Evolutionary conservation across 768 basidiomycete species (phyloP).

Genomic region (Leccinum incarnatum): DNA sequence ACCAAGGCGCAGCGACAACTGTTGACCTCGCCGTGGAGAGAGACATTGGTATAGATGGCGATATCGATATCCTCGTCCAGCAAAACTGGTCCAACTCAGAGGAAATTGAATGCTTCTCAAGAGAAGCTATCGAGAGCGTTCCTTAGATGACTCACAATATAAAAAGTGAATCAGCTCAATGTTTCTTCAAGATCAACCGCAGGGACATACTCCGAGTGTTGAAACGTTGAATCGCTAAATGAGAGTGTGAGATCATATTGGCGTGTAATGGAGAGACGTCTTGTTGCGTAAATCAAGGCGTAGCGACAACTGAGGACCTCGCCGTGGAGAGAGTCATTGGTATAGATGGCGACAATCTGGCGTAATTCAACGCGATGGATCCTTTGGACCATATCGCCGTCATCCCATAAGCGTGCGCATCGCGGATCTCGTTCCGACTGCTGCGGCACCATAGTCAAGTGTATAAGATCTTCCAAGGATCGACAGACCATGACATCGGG

Average conservation of each 20-base stretch:
- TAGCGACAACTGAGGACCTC: neutral
- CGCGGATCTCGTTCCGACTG: constrained; percentile 1
- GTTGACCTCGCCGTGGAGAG: no score
- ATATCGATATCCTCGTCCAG: neutral
- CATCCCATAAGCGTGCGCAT: neutral
- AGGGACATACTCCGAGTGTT: neutral
- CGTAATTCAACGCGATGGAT: constrained; percentile 3
- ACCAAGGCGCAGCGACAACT: no score
- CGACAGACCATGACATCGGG: constrained; percentile 4
- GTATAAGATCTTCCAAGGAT: constrained; percentile 8
- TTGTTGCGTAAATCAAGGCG: neutral
- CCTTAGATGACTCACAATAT: neutral
- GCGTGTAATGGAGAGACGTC: neutral
- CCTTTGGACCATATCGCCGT: neutral
- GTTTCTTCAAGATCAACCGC: neutral
- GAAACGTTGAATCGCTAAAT: neutral
- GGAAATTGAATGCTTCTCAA: neutral
- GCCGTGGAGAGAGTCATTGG: neutral
- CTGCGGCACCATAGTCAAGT: neutral
- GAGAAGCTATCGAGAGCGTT: neutral
- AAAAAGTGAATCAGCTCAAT: neutral
- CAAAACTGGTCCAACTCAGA: neutral
- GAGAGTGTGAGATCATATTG: neutral
- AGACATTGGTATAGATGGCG: no score
- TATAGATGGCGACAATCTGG: neutral